Evolutionary conservation across 768 basidiomycete genomes (phyloP).

Genomic region (Phallus indusiatus): DNA sequence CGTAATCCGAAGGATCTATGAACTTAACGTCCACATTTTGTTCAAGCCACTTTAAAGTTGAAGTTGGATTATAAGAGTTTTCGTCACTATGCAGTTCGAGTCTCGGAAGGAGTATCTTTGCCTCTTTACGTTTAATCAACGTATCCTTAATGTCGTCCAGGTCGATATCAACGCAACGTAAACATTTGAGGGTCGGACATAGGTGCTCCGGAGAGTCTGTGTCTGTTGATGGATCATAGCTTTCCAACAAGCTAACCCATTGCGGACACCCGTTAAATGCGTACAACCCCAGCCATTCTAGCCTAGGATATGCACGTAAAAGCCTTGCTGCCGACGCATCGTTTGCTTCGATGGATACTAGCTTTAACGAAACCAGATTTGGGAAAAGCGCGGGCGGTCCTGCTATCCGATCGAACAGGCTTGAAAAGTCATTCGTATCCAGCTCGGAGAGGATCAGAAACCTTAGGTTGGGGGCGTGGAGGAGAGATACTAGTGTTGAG

Average conservation of each 20-base stretch:
- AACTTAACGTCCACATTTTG: neutral
- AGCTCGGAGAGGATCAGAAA: conserved; percentile 46
- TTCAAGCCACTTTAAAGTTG: neutral
- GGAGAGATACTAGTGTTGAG: neutral
- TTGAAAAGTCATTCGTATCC: conserved; percentile 43
- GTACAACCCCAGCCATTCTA: conserved; percentile 18
- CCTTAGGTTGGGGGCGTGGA: conserved; percentile 21
- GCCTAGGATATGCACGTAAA: conserved; percentile 15
- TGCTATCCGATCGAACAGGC: conserved; percentile 41
- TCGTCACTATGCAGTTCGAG: neutral
- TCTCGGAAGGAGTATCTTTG: neutral
- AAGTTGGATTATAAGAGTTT: neutral
- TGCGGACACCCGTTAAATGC: conserved; percentile 17
- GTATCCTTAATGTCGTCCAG: neutral
- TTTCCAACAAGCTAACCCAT: conserved; percentile 18
- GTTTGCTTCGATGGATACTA: conserved; percentile 6
- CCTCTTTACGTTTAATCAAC: neutral
- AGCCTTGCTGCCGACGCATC: conserved; percentile 3
- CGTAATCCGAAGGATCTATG: conserved; percentile 8
- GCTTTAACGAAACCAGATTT: conserved; percentile 6
- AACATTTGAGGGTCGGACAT: conserved; percentile 5
- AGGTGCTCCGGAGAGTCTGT: neutral
- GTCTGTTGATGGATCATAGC: no score
- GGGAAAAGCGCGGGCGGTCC: conserved; percentile 40
- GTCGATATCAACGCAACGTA: neutral